Base-by-base conservation (phyloP, 257 asterid genomes). In the Solanum clarkiae region DNA sequence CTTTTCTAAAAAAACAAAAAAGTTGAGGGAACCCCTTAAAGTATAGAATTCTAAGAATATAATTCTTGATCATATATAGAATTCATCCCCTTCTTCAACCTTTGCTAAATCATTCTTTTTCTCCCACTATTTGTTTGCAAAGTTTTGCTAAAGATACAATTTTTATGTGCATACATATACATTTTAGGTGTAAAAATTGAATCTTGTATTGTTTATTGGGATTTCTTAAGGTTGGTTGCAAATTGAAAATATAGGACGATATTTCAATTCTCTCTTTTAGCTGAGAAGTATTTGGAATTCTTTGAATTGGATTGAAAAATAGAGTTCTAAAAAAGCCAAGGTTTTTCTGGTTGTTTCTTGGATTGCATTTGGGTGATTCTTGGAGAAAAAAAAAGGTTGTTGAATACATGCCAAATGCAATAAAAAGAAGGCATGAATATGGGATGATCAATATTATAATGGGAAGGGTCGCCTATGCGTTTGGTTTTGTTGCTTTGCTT, bases 401-500 rank as follows among this genome's bases (percentile, higher is more conserved):
- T 80, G 87, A 90, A 86, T 84, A 82, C 85, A 87, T 84, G 87
- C 85, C 84, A 84, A 87, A 84, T 88, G 87, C 86, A 81, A 85
- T 87, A 91, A 89, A 90, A 89, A 86, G 69, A 84, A 91, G 26
- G n/a, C 44, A 14, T 29, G 26, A 66, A 63, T 81, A 66, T 72
- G 87, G 84, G 88, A 86, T 86, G 86, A 84, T 87, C 83, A 84
- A 81, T 85, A 84, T 89, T 88, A 86, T 81, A 85, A 87, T 87
- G 88, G 87, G 88, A 75, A 90, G 85, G 86, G 80, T 86, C 26
- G 85, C 85, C 82, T 85, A 85, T 86, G 86, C 87, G 68, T 91
- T 91, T 84, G 84, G 92, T 90, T 85, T 91, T 84, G 89, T 94
- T 86, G 94, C 90, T 84, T 87, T 90, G 87, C 29, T 93, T 55